Conservation (phyloP, 2,329 filamentous ascomycete genomes). For the Blumeria graminis region DNA sequence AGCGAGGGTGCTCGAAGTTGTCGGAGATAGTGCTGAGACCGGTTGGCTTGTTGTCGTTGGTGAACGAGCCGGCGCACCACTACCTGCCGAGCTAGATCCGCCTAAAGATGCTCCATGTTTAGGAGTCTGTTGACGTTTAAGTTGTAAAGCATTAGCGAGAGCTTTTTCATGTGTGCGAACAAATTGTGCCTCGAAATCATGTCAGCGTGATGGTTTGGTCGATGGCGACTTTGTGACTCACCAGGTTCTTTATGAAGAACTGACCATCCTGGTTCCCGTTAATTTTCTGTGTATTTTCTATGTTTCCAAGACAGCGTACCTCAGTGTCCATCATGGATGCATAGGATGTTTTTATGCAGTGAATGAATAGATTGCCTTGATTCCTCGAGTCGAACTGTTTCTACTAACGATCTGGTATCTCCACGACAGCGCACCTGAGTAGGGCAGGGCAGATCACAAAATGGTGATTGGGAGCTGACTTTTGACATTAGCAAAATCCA, state of each 20-base stretch:
- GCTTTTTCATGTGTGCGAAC: conserved; percentile 95
- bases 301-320: background rate
- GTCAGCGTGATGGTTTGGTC: background rate
- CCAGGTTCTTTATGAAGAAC: conserved; percentile 51
- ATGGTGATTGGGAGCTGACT: too few species aligned
- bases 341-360: background rate
- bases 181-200: conserved; percentile 40
- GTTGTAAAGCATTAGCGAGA: conserved; percentile 79
- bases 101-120: conserved; percentile 47
- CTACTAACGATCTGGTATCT: too few species aligned
- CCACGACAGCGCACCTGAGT: too few species aligned
- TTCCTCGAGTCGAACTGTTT: too few species aligned
- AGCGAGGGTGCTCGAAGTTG: conserved; percentile 52
- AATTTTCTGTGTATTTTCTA: background rate
- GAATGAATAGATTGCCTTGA: too few species aligned
- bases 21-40: conserved; percentile 27
- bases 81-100: conserved; percentile 29
- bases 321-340: conserved; percentile 1
- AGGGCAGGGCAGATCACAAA: too few species aligned
- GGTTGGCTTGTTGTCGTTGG: conserved; percentile 33
- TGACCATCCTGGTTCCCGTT: conserved; percentile 36
- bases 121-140: conserved; percentile 45
- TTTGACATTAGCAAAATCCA: too few species aligned
- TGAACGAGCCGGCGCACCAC: conserved; percentile 15
- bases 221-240: background rate